Evolutionary conservation across 768 basidiomycete species (phyloP), one percentile per base, ranked within the genome.

Genomic region (Naganishia randhawae): DNA sequence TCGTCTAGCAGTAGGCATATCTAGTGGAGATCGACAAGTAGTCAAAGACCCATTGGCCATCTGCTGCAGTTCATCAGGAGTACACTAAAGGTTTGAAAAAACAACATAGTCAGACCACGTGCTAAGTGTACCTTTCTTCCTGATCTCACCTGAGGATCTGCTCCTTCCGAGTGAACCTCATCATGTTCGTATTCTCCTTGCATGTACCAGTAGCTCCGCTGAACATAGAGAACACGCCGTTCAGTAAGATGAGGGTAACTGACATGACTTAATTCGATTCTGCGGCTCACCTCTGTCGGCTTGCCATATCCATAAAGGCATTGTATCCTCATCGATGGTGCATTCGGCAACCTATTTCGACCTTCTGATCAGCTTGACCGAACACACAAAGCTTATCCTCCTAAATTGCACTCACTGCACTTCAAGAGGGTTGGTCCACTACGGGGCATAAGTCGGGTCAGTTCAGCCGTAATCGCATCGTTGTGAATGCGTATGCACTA

Each of bases 281-380:
- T 9, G 8, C 50, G 7, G 11, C 57, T 29, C 16, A 61, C 57
- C 37, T 96, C 93, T 0, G 93, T 99, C 73, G 93, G 90, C 76
- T 97, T 97, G 22, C 95, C 95, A 72, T 91, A 88, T 0, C 95
- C 95, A 81, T 98, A 97, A 2, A 93, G 85, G 71, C 94, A 97
- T 78, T 88, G 90, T 32, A 95, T 87, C 75, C 88, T 91, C 87
- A 96, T 89, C 5, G 88, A 89, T 0, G 95, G 93, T 0, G 96
- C 96, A 53, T 86, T 80, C 0, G 95, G 95, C 19, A 99, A 82
- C 71, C 90, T 91, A 63, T n/a, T 48, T 48, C n/a, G 1, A 22
- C 17, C 19, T 52, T 50, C 35, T 22, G 16, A 41, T 25, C 41
- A 27, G n/a, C 29, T 14, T 61, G 11, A 53, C 31, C 31, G 19